Evolutionary conservation across 176 grass and related monocot genomes (phyloP), one percentile per base, ranked within the genome.

Genomic region (Hsuehochloa calcarea): DNA sequence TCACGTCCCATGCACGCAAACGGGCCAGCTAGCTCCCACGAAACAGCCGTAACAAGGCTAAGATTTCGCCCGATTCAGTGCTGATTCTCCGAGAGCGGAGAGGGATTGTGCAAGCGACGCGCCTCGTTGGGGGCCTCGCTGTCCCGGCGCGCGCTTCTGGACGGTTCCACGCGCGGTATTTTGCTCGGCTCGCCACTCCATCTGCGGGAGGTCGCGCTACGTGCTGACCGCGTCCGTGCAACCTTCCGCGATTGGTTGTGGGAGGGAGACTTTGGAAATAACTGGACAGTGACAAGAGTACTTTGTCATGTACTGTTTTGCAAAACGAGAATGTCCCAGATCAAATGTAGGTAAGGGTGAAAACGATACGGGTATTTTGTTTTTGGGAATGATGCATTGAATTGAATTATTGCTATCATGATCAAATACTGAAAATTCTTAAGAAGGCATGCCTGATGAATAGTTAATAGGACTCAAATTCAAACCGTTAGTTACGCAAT

Each of bases 11-110:
- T 15, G 50, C 63, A 87, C 80, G 75, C 35, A 56, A 65, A 4
- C 47, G 51, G 5, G 61, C 82, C 88, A 85, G 88, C 88, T 89
- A 81, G 77, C 62, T 43, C 82, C 70, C 88, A 85, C 82, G 77
- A 89, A 34, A 34, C 31, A 34, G 31, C 31, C 29, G 29, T 44
- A 8, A 19, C 41, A 35, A 11, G 14, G n/a, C 47, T 17, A 41
- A 62, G 82, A 89, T 89, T 13, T 74, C 43, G 20, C 68, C 31
- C 39, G 76, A 89, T 85, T 69, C 72, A 5, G 5, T 12, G 17
- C 47, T 5, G 6, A 56, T 12, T 38, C 16, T 15, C 62, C 26
- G 58, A 77, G 54, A 62, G 64, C 73, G 38, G 52, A 83, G 34
- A 83, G 34, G 19, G 76, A 13, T 15, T 5, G 0, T 13, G 12